A percentile compares a stretch with the other conserved stretches of the same genome.
Evolutionary conservation across 1,284 basidiomycete genomes (phyloP).

Genomic region (Cryptococcus jaspeensis): DNA sequence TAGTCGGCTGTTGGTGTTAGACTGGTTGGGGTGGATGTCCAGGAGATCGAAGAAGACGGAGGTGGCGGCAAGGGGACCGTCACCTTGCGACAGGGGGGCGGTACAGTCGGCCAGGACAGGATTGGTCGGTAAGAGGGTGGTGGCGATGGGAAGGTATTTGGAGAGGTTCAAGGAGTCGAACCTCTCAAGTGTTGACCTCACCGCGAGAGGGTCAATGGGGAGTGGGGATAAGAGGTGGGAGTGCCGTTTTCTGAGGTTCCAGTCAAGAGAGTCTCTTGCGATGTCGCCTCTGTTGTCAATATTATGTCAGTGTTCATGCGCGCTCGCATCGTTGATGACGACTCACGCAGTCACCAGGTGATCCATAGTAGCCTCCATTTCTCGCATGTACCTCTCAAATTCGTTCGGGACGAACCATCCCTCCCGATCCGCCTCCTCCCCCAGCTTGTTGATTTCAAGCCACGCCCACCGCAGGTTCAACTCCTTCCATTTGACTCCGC

Average conservation of each 20-base stretch:
- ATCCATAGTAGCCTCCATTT: constrained; percentile 31
- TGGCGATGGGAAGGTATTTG: constrained; percentile 9
- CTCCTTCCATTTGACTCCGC: constrained; percentile 14
- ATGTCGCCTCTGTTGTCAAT: constrained; percentile 29
- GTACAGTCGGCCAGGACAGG: not conserved
- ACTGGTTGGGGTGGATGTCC: too few species aligned
- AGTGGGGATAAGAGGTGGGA: constrained; percentile 18
- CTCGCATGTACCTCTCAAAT: constrained; percentile 25
- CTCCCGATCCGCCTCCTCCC: not conserved
- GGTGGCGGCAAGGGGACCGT: not conserved
- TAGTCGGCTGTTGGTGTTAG: not conserved
- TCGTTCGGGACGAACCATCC: constrained; percentile 11
- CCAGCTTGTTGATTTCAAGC: constrained; percentile 8
- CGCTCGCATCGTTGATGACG: not conserved
- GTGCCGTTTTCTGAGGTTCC: constrained; percentile 1
- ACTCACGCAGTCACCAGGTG: constrained; percentile 37
- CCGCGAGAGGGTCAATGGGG: constrained; percentile 1
- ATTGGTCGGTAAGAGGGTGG: not conserved
- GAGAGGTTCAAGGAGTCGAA: constrained; percentile 9
- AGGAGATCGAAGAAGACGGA: not conserved
- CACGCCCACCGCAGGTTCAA: constrained; percentile 35
- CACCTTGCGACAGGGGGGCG: not conserved
- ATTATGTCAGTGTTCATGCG: not conserved
- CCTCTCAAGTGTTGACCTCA: constrained; percentile 2
- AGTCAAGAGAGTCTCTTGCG: constrained; percentile 20